Evolutionary conservation across 768 basidiomycete genomes (phyloP).

Genomic region (Russula brevipes): DNA sequence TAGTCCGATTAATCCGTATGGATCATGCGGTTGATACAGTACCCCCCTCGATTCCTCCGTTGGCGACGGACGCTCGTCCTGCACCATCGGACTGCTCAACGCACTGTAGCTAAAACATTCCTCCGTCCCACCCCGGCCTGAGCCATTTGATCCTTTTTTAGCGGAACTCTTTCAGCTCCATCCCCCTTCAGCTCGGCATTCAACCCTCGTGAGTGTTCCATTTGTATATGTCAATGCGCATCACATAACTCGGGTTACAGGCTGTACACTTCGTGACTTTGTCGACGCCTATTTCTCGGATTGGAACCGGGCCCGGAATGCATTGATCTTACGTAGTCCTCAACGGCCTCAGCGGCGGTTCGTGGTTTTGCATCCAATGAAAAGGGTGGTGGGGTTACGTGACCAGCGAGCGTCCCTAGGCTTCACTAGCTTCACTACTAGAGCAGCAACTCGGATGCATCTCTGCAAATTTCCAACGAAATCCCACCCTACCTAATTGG

Average conservation of each 20-base stretch:
- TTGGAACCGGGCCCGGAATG: neutral
- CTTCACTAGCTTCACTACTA: no score
- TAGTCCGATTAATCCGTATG: neutral
- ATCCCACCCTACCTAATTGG: neutral
- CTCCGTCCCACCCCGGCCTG: neutral
- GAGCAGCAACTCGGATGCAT: neutral
- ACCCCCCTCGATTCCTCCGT: neutral
- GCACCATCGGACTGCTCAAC: neutral
- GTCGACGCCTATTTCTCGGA: neutral
- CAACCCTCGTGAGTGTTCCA: neutral
- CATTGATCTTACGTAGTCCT: neutral
- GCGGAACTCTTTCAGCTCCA: neutral
- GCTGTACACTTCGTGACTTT: neutral
- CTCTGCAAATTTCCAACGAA: neutral
- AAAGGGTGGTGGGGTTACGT: neutral
- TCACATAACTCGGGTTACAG: neutral
- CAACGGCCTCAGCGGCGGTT: no score
- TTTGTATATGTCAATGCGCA: neutral
- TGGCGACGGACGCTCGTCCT: neutral
- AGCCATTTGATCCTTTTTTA: constrained; percentile 2
- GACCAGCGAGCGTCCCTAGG: neutral
- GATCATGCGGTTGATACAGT: neutral
- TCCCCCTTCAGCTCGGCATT: neutral
- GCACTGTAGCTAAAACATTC: neutral
- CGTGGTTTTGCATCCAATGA: neutral